Percentiles rank a stretch among this genome's conserved stretches.
phyloP scores from a whole-genome alignment of 2,329 filamentous ascomycete species.

The Metarhizium robertsii region DNA sequence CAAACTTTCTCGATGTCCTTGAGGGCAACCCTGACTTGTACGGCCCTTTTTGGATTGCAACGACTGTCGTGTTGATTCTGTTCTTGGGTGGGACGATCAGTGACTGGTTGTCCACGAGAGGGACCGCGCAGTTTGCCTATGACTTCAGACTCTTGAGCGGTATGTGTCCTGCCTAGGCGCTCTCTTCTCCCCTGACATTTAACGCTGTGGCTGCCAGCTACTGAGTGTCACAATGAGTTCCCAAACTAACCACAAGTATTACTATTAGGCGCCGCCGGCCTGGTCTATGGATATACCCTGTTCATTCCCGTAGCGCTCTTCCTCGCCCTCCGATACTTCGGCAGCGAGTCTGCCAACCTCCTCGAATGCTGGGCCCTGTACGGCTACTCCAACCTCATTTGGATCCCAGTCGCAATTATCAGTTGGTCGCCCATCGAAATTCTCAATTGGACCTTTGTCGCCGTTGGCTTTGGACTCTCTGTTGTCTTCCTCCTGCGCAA shows the following conservation, averaged over 20 bases:
- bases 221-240: neutral
- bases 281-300: conserved; percentile 92
- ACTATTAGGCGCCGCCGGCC: conserved; percentile 63
- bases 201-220: neutral
- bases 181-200: neutral
- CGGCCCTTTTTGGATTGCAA: conserved; percentile 97
- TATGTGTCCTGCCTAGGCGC: conserved; percentile 24
- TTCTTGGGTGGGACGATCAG: conserved; percentile 94
- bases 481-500: conserved; percentile 78
- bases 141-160: conserved; percentile 85
- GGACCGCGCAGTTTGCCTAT: conserved; percentile 72
- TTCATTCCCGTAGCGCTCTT: conserved; percentile 80
- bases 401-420: conserved; percentile 89
- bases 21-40: conserved; percentile 97
- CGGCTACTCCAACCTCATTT: conserved; percentile 93
- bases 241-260: neutral
- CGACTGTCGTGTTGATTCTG: conserved; percentile 89
- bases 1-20: conserved; percentile 93
- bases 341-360: conserved; percentile 83
- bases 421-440: conserved; percentile 80
- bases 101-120: conserved; percentile 67
- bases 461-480: conserved; percentile 73
- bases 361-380: conserved; percentile 94
- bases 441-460: conserved; percentile 91
- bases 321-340: conserved; percentile 88